Conservation (phyloP, 169 alveolate species). For the Theileria sp. region DNA sequence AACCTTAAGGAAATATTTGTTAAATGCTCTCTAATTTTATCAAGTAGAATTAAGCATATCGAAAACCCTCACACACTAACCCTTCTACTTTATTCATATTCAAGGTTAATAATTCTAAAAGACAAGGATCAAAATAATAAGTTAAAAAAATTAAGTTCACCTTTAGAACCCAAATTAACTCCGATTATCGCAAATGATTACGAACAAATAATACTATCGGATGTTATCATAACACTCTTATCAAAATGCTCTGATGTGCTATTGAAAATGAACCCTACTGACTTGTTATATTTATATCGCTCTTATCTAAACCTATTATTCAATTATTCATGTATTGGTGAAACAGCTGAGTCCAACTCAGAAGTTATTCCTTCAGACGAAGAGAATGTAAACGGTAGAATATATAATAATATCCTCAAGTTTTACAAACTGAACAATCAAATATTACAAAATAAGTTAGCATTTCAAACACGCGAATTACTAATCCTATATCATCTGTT, state of each 20-base stretch:
- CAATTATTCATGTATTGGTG: constrained; percentile 19
- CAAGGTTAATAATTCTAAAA: constrained; percentile 13
- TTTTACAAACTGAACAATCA: constrained; percentile 49
- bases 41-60: constrained; percentile 57
- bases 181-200: constrained; percentile 5
- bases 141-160: not conserved
- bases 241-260: constrained; percentile 50
- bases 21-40: constrained; percentile 52
- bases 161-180: not conserved
- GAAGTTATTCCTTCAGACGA: not conserved
- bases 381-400: not conserved
- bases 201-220: constrained; percentile 30
- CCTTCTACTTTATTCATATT: constrained; percentile 50
- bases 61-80: constrained; percentile 61
- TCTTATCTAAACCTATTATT: constrained; percentile 39
- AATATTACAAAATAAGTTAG: constrained; percentile 33
- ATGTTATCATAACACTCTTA: constrained; percentile 39
- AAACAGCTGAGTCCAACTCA: constrained; percentile 33
- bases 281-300: constrained; percentile 46
- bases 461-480: not conserved
- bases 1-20: constrained; percentile 49
- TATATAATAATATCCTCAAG: constrained; percentile 40
- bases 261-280: constrained; percentile 59
- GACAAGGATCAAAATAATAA: not conserved
- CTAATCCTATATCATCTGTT: not conserved